Percentiles rank a stretch among this genome's conserved stretches.
Conservation (phyloP, 129 eudicot species). For the Tanacetum coccineum region DNA sequence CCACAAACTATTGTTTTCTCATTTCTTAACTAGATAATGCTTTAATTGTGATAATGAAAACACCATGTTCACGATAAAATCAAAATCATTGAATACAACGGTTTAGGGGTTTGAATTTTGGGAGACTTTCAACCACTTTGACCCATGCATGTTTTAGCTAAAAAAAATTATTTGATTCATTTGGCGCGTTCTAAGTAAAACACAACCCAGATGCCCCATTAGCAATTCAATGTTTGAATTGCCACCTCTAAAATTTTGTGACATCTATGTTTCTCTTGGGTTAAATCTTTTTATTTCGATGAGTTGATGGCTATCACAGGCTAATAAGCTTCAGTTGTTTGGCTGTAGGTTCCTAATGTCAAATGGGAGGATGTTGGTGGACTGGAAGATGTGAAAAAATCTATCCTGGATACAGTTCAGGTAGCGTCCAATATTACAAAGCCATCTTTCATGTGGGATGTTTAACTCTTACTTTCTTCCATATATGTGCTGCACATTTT, state of each 20-base stretch:
- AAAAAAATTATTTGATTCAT: neutral
- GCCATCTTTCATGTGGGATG: constrained; percentile 3
- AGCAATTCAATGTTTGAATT: constrained; percentile 6
- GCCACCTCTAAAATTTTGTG: neutral
- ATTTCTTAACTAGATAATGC: no score
- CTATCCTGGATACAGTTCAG: constrained; percentile 95
- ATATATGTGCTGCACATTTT: constrained; percentile 5
- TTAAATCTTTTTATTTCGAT: neutral
- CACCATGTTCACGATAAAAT: neutral
- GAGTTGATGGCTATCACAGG: neutral
- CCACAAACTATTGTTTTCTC: no score
- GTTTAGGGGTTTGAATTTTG: neutral
- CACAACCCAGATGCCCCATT: neutral
- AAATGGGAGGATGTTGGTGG: constrained; percentile 99
- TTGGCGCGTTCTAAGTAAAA: neutral
- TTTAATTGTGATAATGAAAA: no score
- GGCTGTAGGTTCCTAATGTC: constrained; percentile 78
- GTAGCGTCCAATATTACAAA: constrained; percentile 27
- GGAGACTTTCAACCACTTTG: neutral
- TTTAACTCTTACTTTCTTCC: neutral
- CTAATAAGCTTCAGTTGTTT: constrained; percentile 15
- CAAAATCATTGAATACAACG: neutral
- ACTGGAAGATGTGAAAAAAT: constrained; percentile 94
- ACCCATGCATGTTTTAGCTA: neutral
- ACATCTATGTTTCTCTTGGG: neutral